Evolutionary conservation across 495 filamentous ascomycete genomes (phyloP), one percentile per base, ranked within the genome.

Genomic region (Aspergillus haitiensis): DNA sequence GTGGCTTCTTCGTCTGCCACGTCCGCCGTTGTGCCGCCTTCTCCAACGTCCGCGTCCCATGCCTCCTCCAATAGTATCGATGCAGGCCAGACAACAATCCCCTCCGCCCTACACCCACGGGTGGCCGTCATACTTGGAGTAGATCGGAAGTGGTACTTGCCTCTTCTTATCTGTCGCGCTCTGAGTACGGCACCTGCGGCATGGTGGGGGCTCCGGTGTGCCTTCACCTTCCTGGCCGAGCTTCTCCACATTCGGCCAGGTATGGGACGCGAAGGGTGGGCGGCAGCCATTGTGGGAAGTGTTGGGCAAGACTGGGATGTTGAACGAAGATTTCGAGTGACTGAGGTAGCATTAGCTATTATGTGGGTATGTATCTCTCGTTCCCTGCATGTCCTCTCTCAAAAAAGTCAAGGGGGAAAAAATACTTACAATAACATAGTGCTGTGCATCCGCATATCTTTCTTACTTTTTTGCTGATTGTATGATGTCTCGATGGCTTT

Each of bases 401-500:
- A 33, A 47, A 9, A 12, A 27, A 27, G 21, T 3, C 21, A 27
- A 15, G 13, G 31, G 40, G 27, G n/a, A n/a, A 49, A 15, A 34
- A 42, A 27, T 46, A 35, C 54, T 11, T 32, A 27, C 42, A 56
- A n/a, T 7, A 11, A 21, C 58, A 52, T 55, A 93, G 91, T 92
- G 90, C 78, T 83, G 79, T 70, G 86, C 89, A 71, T 91, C 89
- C 40, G 91, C 86, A 51, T 92, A 92, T 73, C 82, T 94, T 69
- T 91, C 88, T 56, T 94, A 92, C 72, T 89, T 92, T 75, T 93
- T 94, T 73, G 92, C 89, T 59, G 90, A 96, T 75, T 91, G 89
- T 73, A 86, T 94, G 68, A 96, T 96, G 91, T 92, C 88, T 62
- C 86, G 91, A 70, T 94, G 91, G 88, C 88, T 96, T 68, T 75